These are phyloP conservation scores for Coniochaeta sp. DNA, from an alignment of 2,329 filamentous ascomycete species.

Conservation along the genomic window DNA sequence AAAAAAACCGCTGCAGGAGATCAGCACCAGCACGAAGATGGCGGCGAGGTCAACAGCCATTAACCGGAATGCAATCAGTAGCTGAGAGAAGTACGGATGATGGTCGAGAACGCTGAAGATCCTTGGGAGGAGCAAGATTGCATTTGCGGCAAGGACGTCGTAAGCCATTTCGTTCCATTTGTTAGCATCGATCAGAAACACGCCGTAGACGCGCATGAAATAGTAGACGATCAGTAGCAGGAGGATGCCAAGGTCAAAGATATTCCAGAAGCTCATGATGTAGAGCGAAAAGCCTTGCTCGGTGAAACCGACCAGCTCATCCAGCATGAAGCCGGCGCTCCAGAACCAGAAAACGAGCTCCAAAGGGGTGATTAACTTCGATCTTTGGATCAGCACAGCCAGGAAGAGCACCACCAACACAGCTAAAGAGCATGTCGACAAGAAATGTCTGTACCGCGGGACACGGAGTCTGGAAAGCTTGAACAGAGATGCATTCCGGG, in stretches of 20 bases:
- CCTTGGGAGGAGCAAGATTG: constrained; percentile 80
- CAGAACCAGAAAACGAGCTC: constrained; percentile 96
- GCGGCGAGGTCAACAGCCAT: constrained; percentile 89
- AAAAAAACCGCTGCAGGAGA: constrained; percentile 90
- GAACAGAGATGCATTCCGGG: constrained; percentile 80
- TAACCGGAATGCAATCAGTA: constrained; percentile 86
- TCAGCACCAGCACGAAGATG: constrained; percentile 74
- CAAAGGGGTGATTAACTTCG: constrained; percentile 71
- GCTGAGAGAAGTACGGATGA: constrained; percentile 91
- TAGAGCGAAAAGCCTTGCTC: constrained; percentile 95
- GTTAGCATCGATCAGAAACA: constrained; percentile 70
- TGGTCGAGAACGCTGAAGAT: constrained; percentile 92
- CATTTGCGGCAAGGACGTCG: constrained; percentile 87
- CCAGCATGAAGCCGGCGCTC: constrained; percentile 94
- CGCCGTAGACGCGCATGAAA: constrained; percentile 79
- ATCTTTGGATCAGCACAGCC: constrained; percentile 69
- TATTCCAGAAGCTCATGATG: constrained; percentile 97
- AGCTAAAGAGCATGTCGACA: constrained; percentile 82
- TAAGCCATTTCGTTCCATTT: constrained; percentile 79
- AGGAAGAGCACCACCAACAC: constrained; percentile 80
- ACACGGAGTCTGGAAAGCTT: constrained; percentile 88
- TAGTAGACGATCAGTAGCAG: constrained; percentile 84
- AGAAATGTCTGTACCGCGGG: constrained; percentile 82
- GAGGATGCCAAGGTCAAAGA: constrained; percentile 87
- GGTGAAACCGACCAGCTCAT: constrained; percentile 92